Percentiles rank a stretch among this genome's conserved stretches.
phyloP scores from a whole-genome alignment of 1,284 basidiomycete genomes.

The Cutaneotrichosporon dermatis region DNA sequence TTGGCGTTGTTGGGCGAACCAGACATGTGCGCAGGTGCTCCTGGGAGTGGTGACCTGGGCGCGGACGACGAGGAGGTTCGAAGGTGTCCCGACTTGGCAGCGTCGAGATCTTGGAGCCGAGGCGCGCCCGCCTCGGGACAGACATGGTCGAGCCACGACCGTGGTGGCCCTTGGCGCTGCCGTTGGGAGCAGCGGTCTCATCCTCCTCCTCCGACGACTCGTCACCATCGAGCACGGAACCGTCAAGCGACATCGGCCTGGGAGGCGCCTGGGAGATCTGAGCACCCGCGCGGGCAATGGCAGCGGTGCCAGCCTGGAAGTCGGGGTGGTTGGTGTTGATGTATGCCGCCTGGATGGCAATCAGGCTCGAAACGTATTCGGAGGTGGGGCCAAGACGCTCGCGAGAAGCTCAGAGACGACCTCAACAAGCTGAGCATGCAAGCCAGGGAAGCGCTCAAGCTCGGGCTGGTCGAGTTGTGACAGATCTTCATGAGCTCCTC shows the following conservation, averaged over 20 bases:
- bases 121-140: slow-evolving; percentile 58
- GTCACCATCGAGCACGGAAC: slow-evolving; percentile 33
- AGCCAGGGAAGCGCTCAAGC: slow-evolving; percentile 89
- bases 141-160: slow-evolving; percentile 74
- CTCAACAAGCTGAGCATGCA: slow-evolving; percentile 92
- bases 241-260: slow-evolving; percentile 28
- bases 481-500: slow-evolving; percentile 99
- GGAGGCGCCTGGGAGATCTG: slow-evolving; percentile 18
- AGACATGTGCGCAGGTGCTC: not conserved
- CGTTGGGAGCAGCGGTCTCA: slow-evolving; percentile 51
- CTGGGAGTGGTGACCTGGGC: slow-evolving; percentile 22
- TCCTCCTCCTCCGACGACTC: slow-evolving; percentile 34
- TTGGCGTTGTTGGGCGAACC: slow-evolving; percentile 53
- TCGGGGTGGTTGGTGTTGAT: slow-evolving; percentile 64
- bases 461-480: slow-evolving; percentile 91
- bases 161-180: slow-evolving; percentile 52
- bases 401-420: slow-evolving; percentile 86
- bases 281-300: slow-evolving; percentile 47
- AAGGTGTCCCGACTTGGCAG: slow-evolving; percentile 20
- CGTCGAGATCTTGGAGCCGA: slow-evolving; percentile 25
- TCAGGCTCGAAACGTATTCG: slow-evolving; percentile 91
- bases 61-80: slow-evolving; percentile 15
- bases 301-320: slow-evolving; percentile 49
- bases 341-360: slow-evolving; percentile 96
- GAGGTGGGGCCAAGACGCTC: slow-evolving; percentile 95